Evolutionary conservation across 768 basidiomycete species (phyloP).

Genomic region (Macrolepiota albuminosa): DNA sequence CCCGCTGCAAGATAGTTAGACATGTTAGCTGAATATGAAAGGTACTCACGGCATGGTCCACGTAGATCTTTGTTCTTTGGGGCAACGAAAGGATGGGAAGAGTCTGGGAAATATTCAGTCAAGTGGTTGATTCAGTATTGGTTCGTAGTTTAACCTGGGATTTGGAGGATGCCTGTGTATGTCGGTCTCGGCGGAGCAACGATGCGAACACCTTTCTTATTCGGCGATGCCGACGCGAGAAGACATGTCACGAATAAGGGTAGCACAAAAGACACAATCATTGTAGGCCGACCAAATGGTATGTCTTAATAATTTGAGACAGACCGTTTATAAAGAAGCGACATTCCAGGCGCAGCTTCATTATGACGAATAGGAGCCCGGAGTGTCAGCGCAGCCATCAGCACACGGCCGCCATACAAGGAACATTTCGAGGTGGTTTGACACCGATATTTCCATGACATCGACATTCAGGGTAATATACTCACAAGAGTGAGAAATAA

Average conservation of each 20-base stretch:
- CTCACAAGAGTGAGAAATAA: background rate
- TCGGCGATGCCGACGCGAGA: constrained; percentile 2
- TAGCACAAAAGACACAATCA: constrained; percentile 1
- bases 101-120: constrained; percentile 1
- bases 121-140: background rate
- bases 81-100: constrained; percentile 7
- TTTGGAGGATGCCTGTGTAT: constrained; percentile 5
- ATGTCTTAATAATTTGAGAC: background rate
- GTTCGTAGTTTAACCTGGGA: constrained; percentile 3
- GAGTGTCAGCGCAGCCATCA: background rate
- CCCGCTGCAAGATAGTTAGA: constrained; percentile 5
- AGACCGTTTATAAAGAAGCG: constrained; percentile 2
- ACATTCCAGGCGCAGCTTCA: background rate
- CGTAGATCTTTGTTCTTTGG: constrained; percentile 7
- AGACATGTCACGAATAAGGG: constrained; percentile 1
- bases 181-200: constrained; percentile 7
- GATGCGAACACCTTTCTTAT: constrained; percentile 7
- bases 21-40: background rate
- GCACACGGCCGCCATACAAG: background rate
- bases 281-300: background rate
- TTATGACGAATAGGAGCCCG: background rate
- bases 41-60: constrained; percentile 13
- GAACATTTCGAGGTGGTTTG: background rate
- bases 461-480: background rate
- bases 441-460: background rate